A percentile compares a stretch with the other conserved stretches of the same genome.
Conservation (phyloP, 2,329 filamentous ascomycete species). For the Fusarium subtropicale region DNA sequence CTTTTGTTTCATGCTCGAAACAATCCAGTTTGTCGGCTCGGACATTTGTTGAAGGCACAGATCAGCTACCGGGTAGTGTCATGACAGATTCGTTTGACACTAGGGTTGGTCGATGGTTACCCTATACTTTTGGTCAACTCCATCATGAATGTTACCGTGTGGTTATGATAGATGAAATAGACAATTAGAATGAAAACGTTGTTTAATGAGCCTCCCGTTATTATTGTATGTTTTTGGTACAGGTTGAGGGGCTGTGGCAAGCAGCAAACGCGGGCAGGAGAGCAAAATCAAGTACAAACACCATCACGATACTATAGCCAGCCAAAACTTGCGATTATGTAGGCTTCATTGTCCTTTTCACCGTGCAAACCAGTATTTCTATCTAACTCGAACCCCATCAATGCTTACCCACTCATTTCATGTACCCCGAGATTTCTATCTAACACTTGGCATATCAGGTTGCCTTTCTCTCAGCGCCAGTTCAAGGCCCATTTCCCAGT, state of each 20-base stretch:
- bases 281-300: not conserved
- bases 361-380: conserved; percentile 30
- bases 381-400: conserved; percentile 34
- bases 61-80: not conserved
- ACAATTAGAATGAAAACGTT: not conserved
- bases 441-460: conserved; percentile 27
- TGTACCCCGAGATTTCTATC: conserved; percentile 28
- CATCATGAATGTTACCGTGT: not conserved
- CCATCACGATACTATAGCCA: not conserved
- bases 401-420: conserved; percentile 30
- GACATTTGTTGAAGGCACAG: not conserved
- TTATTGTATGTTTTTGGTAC: not conserved
- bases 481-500: conserved; percentile 19
- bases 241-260: rapidly evolving
- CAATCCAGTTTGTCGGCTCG: not conserved
- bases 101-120: not conserved
- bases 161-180: too few species aligned
- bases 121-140: not conserved
- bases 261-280: too few species aligned
- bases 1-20: not conserved
- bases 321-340: not conserved
- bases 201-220: not conserved
- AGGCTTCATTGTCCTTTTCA: conserved; percentile 7
- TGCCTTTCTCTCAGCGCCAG: conserved; percentile 24
- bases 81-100: not conserved